These are phyloP conservation scores for Chrysosphaeria jannelii DNA, from an alignment of 2,329 filamentous ascomycete species.

Conservation along the genomic window DNA sequence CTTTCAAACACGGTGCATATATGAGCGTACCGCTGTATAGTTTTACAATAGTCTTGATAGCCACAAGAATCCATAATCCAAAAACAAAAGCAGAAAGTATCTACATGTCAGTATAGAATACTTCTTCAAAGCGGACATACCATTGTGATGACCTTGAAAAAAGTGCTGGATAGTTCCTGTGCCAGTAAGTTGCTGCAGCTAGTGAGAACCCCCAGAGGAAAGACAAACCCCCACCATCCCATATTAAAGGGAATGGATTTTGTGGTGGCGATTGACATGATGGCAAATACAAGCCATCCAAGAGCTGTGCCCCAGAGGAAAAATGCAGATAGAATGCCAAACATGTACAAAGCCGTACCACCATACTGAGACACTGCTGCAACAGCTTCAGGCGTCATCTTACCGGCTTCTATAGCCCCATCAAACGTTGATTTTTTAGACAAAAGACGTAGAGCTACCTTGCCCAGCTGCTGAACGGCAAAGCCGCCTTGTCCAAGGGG, in stretches of 20 bases:
- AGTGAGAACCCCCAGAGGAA: conserved; percentile 11
- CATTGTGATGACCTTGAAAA: conserved; percentile 12
- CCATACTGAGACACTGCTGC: conserved; percentile 10
- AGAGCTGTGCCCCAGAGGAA: conserved; percentile 10
- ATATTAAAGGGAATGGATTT: conserved; percentile 11
- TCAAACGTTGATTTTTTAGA: conserved; percentile 11
- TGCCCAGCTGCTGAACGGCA: conserved; percentile 14
- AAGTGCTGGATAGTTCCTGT: conserved; percentile 12
- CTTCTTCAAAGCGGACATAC: conserved; percentile 3
- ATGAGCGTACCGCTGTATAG: conserved; percentile 14
- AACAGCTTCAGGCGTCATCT: conserved; percentile 8
- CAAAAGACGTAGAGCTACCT: conserved; percentile 10
- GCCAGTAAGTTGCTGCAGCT: conserved; percentile 13
- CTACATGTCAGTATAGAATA: conserved; percentile 2
- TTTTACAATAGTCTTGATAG: conserved; percentile 10
- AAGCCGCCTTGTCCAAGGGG: conserved; percentile 31
- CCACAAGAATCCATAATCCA: conserved; percentile 14
- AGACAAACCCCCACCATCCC: conserved; percentile 12
- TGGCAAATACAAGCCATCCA: conserved; percentile 9
- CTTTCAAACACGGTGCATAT: conserved; percentile 13
- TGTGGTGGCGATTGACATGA: conserved; percentile 8
- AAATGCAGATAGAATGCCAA: conserved; percentile 13
- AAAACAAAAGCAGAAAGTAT: conserved; percentile 13
- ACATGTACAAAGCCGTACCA: conserved; percentile 22
- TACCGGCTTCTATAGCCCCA: conserved; percentile 3